Evolutionary conservation across 345 rosid species (phyloP).

Genomic region (Mercurialis annua): DNA sequence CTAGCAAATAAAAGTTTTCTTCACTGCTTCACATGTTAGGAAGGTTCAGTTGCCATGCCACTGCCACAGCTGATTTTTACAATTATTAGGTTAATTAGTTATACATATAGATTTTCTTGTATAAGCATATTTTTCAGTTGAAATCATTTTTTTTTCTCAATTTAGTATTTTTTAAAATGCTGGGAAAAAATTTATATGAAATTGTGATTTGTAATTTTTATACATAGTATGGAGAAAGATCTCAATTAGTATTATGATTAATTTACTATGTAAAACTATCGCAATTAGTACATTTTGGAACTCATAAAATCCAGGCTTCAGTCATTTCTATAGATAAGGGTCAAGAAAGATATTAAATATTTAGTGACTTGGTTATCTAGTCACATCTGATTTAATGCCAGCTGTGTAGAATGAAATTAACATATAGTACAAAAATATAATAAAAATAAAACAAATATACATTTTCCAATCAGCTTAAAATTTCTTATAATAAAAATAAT

Average conservation of each 20-base stretch:
- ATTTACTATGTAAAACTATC: no score
- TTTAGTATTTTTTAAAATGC: not conserved
- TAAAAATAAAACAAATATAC: no score
- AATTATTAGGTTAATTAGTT: not conserved
- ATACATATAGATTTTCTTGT: not conserved
- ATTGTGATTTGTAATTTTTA: no score
- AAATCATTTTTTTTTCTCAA: not conserved
- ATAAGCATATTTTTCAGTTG: not conserved
- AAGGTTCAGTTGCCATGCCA: slow-evolving; percentile 19
- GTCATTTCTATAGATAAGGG: no score
- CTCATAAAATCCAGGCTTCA: no score
- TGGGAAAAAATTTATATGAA: no score
- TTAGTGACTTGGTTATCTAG: not conserved
- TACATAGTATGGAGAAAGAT: no score
- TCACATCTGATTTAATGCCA: slow-evolving; percentile 13
- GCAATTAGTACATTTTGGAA: no score
- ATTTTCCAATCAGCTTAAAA: no score
- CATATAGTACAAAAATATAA: no score
- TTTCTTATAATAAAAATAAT: no score
- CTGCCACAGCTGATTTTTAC: slow-evolving; percentile 6
- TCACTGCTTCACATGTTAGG: slow-evolving; percentile 29
- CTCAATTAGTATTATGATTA: no score
- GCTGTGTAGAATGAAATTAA: not conserved
- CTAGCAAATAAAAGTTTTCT: not conserved
- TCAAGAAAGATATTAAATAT: not conserved